These are phyloP conservation scores for Backusella mclennaniae DNA, from an alignment of 192 early-diverging fungal genomes.

Conservation along the genomic window DNA sequence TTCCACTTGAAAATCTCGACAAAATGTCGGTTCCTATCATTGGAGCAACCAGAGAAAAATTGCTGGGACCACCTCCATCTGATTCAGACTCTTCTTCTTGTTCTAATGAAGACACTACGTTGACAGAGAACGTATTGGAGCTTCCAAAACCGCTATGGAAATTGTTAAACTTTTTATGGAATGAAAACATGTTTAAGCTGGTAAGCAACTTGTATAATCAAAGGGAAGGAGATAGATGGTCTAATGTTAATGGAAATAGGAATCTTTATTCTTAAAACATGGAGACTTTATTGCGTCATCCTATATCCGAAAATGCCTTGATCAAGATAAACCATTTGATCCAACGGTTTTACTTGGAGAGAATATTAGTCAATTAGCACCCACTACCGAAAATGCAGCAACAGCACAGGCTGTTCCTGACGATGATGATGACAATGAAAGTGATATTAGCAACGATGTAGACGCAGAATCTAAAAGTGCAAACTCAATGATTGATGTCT, in stretches of 20 bases:
- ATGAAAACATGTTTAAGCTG: conserved; percentile 54
- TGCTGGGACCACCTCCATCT: background rate
- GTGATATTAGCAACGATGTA: background rate
- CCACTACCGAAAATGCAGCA: background rate
- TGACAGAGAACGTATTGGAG: background rate
- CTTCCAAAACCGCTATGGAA: conserved; percentile 48
- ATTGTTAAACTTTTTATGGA: conserved; percentile 69
- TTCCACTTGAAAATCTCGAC: conserved; percentile 64
- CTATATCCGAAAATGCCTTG: conserved; percentile 79
- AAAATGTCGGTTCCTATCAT: conserved; percentile 55
- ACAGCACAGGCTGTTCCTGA: background rate
- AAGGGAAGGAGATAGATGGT: background rate
- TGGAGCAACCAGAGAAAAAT: background rate
- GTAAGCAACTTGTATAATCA: conserved; percentile 36
- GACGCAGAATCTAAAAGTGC: conserved; percentile 52
- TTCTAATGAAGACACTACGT: background rate
- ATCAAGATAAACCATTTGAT: conserved; percentile 70
- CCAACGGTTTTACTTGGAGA: conserved; percentile 37
- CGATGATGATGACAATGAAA: no score
- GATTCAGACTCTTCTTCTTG: background rate
- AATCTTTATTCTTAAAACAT: conserved; percentile 58
- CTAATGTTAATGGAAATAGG: conserved; percentile 42
- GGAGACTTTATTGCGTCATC: conserved; percentile 64
- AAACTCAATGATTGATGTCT: conserved; percentile 67
- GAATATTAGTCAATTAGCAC: background rate